phyloP scores from a whole-genome alignment of 2,329 filamentous ascomycete genomes.

The Claviceps humidiphila region DNA sequence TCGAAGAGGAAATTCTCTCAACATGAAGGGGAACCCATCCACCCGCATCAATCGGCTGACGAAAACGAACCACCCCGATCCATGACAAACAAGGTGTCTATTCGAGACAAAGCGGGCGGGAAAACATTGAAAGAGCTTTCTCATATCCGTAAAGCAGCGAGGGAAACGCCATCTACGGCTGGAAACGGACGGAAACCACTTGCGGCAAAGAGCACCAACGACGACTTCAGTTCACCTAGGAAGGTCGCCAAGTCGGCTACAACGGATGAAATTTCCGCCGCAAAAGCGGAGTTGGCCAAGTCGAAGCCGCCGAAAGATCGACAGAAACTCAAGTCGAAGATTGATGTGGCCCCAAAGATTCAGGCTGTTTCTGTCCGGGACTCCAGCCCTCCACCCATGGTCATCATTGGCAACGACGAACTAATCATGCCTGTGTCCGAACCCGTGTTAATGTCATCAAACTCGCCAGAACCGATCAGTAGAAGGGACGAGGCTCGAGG shows the following conservation, averaged over 20 bases:
- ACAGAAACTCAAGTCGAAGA: conserved; percentile 16
- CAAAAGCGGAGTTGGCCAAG: conserved; percentile 24
- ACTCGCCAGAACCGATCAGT: conserved; percentile 33
- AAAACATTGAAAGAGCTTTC: conserved; percentile 35
- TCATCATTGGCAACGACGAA: conserved; percentile 8
- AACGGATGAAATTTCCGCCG: conserved; percentile 24
- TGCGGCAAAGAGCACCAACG: conserved; percentile 45
- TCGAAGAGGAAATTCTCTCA: conserved; percentile 46
- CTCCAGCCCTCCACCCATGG: conserved; percentile 7
- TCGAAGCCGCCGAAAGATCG: conserved; percentile 15
- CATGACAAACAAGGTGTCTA: conserved; percentile 14
- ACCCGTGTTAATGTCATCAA: conserved; percentile 29
- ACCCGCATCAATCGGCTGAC: conserved; percentile 13
- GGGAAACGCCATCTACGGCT: conserved; percentile 17
- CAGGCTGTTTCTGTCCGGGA: conserved; percentile 10
- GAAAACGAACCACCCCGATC: conserved; percentile 15
- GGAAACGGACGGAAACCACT: conserved; percentile 33
- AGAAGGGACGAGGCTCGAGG: conserved; percentile 21
- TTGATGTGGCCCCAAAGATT: conserved; percentile 9
- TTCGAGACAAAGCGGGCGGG: conserved; percentile 22
- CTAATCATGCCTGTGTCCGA: conserved; percentile 22
- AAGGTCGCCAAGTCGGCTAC: conserved; percentile 27
- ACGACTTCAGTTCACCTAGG: conserved; percentile 44
- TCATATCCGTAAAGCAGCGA: conserved; percentile 26
- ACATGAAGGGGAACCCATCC: conserved; percentile 29